A percentile compares a stretch with the other conserved stretches of the same genome.
Conservation (phyloP, 2,329 filamentous ascomycete species). For the Fusarium poae region DNA sequence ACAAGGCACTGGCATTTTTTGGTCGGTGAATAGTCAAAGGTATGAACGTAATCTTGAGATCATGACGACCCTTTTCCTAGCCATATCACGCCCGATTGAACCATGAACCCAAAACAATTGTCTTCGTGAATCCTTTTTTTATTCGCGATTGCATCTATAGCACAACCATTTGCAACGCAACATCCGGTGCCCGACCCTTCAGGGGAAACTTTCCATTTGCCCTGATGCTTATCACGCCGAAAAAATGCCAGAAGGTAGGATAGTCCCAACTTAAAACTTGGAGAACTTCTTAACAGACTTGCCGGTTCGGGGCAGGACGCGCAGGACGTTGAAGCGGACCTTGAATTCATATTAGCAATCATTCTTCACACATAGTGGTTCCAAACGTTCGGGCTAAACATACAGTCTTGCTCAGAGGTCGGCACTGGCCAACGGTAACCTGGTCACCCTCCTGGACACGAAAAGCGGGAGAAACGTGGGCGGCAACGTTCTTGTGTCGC, state of each 20-base stretch:
- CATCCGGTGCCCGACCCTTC: slow-evolving; percentile 59
- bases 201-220: slow-evolving; percentile 55
- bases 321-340: slow-evolving; percentile 99
- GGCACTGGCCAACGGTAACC: slow-evolving; percentile 99
- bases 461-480: slow-evolving; percentile 99
- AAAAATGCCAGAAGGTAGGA: slow-evolving; percentile 67
- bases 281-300: slow-evolving; percentile 97
- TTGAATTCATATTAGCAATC: slow-evolving; percentile 56
- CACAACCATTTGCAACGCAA: slow-evolving; percentile 60
- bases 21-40: slow-evolving; percentile 47
- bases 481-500: slow-evolving; percentile 99
- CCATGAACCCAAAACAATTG: slow-evolving; percentile 51
- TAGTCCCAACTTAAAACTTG: slow-evolving; percentile 86
- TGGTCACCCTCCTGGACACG: slow-evolving; percentile 99
- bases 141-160: slow-evolving; percentile 62
- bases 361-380: background rate
- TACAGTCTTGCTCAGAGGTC: slow-evolving; percentile 99
- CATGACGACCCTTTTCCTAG: slow-evolving; percentile 48
- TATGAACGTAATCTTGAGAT: slow-evolving; percentile 52
- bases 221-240: slow-evolving; percentile 65
- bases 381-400: slow-evolving; percentile 57
- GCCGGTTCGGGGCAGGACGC: slow-evolving; percentile 96
- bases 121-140: slow-evolving; percentile 59
- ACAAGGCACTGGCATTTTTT: slow-evolving; percentile 43
- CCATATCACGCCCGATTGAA: slow-evolving; percentile 50